These are phyloP conservation scores for Globisporangium alternatum DNA, from an alignment of 352 stramenopile genomes.

Conservation along the genomic window DNA sequence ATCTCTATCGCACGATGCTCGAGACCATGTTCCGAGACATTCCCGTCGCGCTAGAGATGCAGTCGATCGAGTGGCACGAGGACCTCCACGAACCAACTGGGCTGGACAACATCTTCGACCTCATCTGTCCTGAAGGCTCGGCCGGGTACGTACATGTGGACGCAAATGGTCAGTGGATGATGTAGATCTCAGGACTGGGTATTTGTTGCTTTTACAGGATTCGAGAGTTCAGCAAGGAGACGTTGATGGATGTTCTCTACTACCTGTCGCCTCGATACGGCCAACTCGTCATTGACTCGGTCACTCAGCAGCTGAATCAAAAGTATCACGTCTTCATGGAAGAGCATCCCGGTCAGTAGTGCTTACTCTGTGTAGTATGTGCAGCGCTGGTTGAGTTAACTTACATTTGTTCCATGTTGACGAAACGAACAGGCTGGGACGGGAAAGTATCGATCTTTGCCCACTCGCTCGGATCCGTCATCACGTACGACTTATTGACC, in stretches of 20 bases:
- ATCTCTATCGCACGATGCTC: slow-evolving; percentile 72
- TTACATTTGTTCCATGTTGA: not conserved
- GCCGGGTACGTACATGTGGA: slow-evolving; percentile 39
- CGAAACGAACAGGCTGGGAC: slow-evolving; percentile 52
- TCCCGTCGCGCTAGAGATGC: slow-evolving; percentile 79
- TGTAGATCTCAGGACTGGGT: not conserved
- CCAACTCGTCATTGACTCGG: slow-evolving; percentile 90
- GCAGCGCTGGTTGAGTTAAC: not conserved
- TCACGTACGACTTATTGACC: slow-evolving; percentile 91
- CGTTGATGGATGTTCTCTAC: slow-evolving; percentile 93
- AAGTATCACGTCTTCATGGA: slow-evolving; percentile 91
- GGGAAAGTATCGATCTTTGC: slow-evolving; percentile 89
- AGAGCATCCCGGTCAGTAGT: slow-evolving; percentile 58
- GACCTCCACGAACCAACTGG: slow-evolving; percentile 83
- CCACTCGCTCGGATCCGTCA: slow-evolving; percentile 89
- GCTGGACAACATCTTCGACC: slow-evolving; percentile 80
- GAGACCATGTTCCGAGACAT: slow-evolving; percentile 83
- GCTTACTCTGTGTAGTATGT: not conserved
- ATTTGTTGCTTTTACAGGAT: slow-evolving; percentile 42
- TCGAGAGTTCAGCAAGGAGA: slow-evolving; percentile 93
- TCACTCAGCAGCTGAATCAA: slow-evolving; percentile 84
- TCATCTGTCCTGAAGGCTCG: slow-evolving; percentile 77
- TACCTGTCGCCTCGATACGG: slow-evolving; percentile 90
- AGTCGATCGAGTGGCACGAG: slow-evolving; percentile 90
- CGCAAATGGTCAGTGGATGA: not conserved